Base-by-base conservation (phyloP, 2,329 filamentous ascomycete genomes). In the Stagonosporopsis chrysanthemi region DNA sequence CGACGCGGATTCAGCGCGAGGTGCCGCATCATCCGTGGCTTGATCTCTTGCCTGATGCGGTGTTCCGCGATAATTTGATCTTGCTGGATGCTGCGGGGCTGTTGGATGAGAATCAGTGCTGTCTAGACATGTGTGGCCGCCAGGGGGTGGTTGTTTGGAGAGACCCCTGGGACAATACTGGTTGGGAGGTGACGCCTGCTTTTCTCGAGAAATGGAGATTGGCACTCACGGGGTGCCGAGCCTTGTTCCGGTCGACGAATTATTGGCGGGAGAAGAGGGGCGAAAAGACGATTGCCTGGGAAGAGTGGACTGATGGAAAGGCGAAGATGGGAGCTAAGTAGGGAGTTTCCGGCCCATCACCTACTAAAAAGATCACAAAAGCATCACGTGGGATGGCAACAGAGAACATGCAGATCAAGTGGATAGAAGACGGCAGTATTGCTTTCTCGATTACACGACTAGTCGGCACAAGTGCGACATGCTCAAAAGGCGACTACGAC, bases 41-140 rank as follows among this genome's bases (percentile, higher is more conserved):
- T 17, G 84, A 86, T 64, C 71, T 86, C 33, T 67, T 86, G 1
- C 84, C 84, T 1, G 86, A 83, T 84, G 82, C 84, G 1, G 70
- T 64, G 23, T 79, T 81, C 28, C 77, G 84, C 11, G 80, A 85
- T 58, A 79, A 80, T 50, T 70, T 83, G 40, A 81, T 86, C 15
- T 12, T 49, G 2, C 46, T 51, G 9, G 48, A 51, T 8, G 39
- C 48, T 6, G 53, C 33, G 9, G 53, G 33, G 9, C 46, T 39
- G 15, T 29, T 56, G 31, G 53, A 56, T 19, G 53, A 56, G 4
- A 40, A 45, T 1, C 46, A 56, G 40, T 36, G 38, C 6, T 56
- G 53, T 19, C 22, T 24, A 9, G 45, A 42, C 26, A 42, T 56
- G 23, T 49, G 46, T 15, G 12, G 48, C 8, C 46, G 15, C 4